Conservation (phyloP, 805 yeast genomes). For the Lipomyces sp. region DNA sequence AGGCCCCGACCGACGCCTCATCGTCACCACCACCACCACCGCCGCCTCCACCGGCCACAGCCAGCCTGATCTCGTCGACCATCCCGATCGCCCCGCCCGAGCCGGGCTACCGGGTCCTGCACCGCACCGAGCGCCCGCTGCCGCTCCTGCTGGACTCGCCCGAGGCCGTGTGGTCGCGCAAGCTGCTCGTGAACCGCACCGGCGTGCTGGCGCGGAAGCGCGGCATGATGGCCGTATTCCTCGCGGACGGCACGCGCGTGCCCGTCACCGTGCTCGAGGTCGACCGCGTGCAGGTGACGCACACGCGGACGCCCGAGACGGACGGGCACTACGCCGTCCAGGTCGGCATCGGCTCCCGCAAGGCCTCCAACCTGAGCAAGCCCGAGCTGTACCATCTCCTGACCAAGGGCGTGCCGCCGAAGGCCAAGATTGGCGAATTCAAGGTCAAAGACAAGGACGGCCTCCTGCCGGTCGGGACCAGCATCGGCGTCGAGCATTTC, state of each 20-base stretch:
- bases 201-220: conserved; percentile 81
- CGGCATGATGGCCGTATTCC: conserved; percentile 87
- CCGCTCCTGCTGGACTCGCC: conserved; percentile 63
- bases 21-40: neutral
- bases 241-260: conserved; percentile 59
- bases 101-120: conserved; percentile 3
- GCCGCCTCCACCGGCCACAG: neutral
- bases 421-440: conserved; percentile 70
- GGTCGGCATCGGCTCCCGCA: conserved; percentile 75
- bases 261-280: conserved; percentile 89
- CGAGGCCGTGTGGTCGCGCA: conserved; percentile 66
- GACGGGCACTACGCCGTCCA: conserved; percentile 85
- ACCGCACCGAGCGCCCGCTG: conserved; percentile 33
- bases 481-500: conserved; percentile 79
- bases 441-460: conserved; percentile 66
- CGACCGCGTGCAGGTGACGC: conserved; percentile 81
- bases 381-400: conserved; percentile 73
- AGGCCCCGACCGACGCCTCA: neutral
- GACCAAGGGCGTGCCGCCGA: conserved; percentile 80
- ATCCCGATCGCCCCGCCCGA: conserved; percentile 15
- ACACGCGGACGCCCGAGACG: conserved; percentile 61
- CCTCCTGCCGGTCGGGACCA: conserved; percentile 71
- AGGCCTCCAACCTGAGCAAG: conserved; percentile 58
- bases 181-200: conserved; percentile 69
- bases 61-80: conserved; percentile 12